A percentile compares a stretch with the other conserved stretches of the same genome.
These are phyloP conservation scores for Mallotus japonicus DNA, from an alignment of 441 rosid genomes.

Conservation along the genomic window DNA sequence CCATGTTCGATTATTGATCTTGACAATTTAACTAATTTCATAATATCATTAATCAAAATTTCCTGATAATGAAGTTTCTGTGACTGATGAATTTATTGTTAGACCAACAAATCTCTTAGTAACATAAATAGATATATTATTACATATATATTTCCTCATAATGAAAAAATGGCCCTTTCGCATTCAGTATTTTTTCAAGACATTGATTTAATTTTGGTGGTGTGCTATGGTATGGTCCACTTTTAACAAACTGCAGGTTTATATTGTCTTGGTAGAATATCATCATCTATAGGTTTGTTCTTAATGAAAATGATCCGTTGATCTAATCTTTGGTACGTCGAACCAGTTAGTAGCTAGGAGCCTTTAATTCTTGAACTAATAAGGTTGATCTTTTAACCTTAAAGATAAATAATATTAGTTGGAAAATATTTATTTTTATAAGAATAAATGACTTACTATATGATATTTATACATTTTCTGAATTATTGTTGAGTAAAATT, in stretches of 20 bases:
- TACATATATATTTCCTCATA: background rate
- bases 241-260: background rate
- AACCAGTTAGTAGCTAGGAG: background rate
- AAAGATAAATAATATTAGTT: background rate
- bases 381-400: background rate
- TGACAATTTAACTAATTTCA: constrained; percentile 19
- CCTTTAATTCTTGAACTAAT: background rate
- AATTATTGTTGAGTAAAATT: no score
- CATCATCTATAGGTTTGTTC: background rate
- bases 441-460: no score
- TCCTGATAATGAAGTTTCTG: background rate
- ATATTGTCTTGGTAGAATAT: background rate
- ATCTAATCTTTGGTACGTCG: background rate
- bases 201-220: background rate
- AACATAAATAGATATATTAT: background rate
- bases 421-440: background rate
- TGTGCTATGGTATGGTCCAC: constrained; percentile 4
- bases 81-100: background rate
- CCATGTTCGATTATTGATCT: background rate
- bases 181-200: background rate
- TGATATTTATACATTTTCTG: no score
- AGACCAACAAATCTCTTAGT: constrained; percentile 3
- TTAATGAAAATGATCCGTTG: background rate
- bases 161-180: background rate
- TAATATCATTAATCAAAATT: constrained; percentile 4